Conservation (phyloP, 768 basidiomycete genomes). For the Phanerodontia chrysosporium region DNA sequence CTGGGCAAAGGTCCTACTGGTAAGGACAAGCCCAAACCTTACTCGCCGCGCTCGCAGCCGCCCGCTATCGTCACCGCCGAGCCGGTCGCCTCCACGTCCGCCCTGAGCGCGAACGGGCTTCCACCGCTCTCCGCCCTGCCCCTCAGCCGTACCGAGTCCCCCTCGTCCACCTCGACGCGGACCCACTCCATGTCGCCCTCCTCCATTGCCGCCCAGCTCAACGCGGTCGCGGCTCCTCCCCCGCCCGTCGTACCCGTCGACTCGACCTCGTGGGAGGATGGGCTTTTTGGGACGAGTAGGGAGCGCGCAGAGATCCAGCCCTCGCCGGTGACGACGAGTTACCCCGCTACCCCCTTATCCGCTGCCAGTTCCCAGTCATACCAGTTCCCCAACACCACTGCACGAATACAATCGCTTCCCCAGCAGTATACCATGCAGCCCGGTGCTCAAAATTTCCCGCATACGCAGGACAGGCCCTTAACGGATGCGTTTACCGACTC, state of each 20-base stretch:
- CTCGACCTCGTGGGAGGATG: conserved; percentile 16
- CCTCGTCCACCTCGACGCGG: conserved; percentile 46
- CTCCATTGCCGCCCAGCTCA: conserved; percentile 44
- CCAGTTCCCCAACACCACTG: conserved; percentile 14
- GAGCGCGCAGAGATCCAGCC: conserved; percentile 10
- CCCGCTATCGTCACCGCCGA: conserved; percentile 3
- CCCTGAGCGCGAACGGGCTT: conserved; percentile 17
- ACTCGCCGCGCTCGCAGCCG: conserved; percentile 5
- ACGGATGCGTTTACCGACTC: conserved; percentile 39
- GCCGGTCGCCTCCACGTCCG: conserved; percentile 12
- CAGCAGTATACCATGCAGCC: conserved; percentile 22
- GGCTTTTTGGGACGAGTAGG: conserved; percentile 10
- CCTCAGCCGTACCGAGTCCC: conserved; percentile 28
- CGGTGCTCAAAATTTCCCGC: conserved; percentile 38
- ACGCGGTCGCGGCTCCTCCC: conserved; percentile 22
- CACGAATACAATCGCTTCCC: conserved; percentile 38
- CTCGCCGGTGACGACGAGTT: conserved; percentile 12
- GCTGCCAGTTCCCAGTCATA: conserved; percentile 33
- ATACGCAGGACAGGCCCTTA: conserved; percentile 48
- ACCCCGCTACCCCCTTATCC: conserved; percentile 37
- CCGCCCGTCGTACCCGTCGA: conserved; percentile 13
- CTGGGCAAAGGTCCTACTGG: conserved; percentile 86
- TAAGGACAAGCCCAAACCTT: conserved; percentile 66
- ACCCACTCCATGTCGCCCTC: conserved; percentile 65
- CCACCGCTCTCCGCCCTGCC: conserved; percentile 9